Percentiles rank a stretch among this genome's conserved stretches.
phyloP scores from a whole-genome alignment of 2,329 filamentous ascomycete genomes.

The Tolypocladium amazonense region DNA sequence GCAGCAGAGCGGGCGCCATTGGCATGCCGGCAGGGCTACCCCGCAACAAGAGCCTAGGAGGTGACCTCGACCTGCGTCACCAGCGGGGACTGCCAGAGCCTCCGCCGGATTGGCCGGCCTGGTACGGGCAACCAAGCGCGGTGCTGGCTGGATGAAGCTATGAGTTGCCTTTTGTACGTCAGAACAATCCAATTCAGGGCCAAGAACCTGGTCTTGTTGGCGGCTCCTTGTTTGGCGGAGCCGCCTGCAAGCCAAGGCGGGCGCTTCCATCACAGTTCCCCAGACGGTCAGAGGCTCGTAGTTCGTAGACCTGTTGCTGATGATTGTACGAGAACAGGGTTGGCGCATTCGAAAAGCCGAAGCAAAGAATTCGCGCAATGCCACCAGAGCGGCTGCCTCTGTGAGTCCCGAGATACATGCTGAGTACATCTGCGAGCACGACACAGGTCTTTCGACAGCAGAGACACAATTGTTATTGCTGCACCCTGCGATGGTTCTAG shows the following conservation, averaged over 20 bases:
- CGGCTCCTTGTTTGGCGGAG: background rate
- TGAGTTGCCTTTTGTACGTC: background rate
- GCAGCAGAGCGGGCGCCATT: background rate
- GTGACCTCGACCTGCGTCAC: background rate
- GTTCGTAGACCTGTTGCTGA: background rate
- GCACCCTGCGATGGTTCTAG: too few species aligned
- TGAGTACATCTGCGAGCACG: background rate
- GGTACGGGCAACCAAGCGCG: too few species aligned
- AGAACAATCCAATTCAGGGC: background rate
- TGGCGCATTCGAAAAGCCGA: background rate
- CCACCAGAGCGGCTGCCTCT: background rate
- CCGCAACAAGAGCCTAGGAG: background rate
- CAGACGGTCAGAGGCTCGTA: too few species aligned
- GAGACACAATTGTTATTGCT: too few species aligned
- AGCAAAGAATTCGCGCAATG: background rate
- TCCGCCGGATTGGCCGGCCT: background rate
- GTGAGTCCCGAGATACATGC: background rate
- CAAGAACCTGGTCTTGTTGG: background rate
- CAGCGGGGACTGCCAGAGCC: background rate
- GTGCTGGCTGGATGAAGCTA: background rate
- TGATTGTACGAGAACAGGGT: too few species aligned
- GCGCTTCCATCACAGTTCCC: background rate
- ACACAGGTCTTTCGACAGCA: too few species aligned
- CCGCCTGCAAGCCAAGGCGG: background rate
- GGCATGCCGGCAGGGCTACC: background rate